Conservation (phyloP, 805 yeast species). For the Nakazawaea ernobii region DNA sequence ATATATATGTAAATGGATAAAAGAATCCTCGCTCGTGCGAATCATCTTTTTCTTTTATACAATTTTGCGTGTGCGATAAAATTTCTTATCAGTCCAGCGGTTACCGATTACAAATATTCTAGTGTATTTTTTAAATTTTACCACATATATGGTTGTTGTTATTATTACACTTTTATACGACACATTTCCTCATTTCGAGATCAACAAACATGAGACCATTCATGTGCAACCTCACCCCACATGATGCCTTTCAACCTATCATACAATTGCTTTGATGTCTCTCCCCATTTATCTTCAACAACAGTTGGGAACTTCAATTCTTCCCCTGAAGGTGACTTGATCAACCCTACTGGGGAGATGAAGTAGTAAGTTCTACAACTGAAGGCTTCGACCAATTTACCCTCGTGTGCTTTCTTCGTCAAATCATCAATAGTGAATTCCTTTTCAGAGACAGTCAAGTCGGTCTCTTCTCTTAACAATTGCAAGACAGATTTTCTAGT, state of each 20-base stretch:
- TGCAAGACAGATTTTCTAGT: slow-evolving; percentile 44
- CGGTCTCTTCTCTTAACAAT: slow-evolving; percentile 33
- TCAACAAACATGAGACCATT: slow-evolving; percentile 14
- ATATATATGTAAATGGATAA: background rate
- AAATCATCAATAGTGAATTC: slow-evolving; percentile 42
- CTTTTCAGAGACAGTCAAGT: slow-evolving; percentile 31
- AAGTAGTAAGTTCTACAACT: slow-evolving; percentile 51
- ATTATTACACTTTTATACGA: no score
- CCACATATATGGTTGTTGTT: no score
- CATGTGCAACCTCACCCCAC: slow-evolving; percentile 20
- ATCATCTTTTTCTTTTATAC: background rate
- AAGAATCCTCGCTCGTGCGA: background rate
- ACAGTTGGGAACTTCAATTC: slow-evolving; percentile 36
- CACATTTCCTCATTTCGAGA: background rate
- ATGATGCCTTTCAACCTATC: slow-evolving; percentile 19
- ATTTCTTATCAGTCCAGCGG: no score
- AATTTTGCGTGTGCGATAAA: no score
- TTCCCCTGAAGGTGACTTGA: slow-evolving; percentile 36
- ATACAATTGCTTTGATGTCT: slow-evolving; percentile 26
- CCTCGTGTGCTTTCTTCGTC: slow-evolving; percentile 36
- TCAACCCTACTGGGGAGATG: slow-evolving; percentile 40
- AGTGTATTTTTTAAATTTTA: no score
- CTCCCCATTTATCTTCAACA: slow-evolving; percentile 33
- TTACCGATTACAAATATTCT: no score
- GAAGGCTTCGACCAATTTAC: slow-evolving; percentile 46